Conservation (phyloP, 805 yeast species). For the Nakazawaea populi region DNA sequence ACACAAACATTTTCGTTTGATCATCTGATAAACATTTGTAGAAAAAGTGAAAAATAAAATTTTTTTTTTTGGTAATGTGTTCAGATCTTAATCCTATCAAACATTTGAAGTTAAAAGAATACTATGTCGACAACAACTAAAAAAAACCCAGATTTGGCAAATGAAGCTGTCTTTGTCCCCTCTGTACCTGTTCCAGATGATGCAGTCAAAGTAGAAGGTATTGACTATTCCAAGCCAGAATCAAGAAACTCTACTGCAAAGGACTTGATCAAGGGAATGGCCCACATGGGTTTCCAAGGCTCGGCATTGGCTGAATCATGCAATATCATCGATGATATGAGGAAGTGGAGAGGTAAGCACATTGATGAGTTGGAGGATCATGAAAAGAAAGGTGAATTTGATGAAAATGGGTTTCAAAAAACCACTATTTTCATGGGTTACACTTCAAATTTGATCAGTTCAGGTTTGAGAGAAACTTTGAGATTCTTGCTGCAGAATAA, state of each 20-base stretch:
- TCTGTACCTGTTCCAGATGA: constrained; percentile 83
- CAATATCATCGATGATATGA: constrained; percentile 89
- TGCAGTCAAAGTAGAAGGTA: constrained; percentile 76
- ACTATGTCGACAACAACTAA: constrained; percentile 9
- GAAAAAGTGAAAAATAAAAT: no score
- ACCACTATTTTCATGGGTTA: constrained; percentile 93
- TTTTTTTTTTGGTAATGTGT: neutral
- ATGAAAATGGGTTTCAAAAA: constrained; percentile 71
- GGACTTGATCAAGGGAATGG: constrained; percentile 78
- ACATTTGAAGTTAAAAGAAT: neutral
- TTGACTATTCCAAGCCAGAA: constrained; percentile 78
- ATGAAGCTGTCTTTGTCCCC: constrained; percentile 86
- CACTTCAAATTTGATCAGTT: constrained; percentile 91
- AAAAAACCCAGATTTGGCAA: constrained; percentile 62
- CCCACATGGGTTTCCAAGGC: constrained; percentile 96
- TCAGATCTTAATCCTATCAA: no score
- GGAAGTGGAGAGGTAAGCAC: constrained; percentile 86
- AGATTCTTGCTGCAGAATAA: constrained; percentile 88
- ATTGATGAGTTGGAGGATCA: constrained; percentile 63
- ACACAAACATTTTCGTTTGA: no score
- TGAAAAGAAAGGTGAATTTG: constrained; percentile 68
- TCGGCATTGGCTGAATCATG: constrained; percentile 82
- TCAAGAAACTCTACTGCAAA: constrained; percentile 75
- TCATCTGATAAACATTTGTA: no score
- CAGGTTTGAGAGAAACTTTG: constrained; percentile 89